Percentiles rank a stretch among this genome's conserved stretches.
Evolutionary conservation across 805 yeast genomes (phyloP).

Genomic region (Zygosaccharomyces kombuchaensis): DNA sequence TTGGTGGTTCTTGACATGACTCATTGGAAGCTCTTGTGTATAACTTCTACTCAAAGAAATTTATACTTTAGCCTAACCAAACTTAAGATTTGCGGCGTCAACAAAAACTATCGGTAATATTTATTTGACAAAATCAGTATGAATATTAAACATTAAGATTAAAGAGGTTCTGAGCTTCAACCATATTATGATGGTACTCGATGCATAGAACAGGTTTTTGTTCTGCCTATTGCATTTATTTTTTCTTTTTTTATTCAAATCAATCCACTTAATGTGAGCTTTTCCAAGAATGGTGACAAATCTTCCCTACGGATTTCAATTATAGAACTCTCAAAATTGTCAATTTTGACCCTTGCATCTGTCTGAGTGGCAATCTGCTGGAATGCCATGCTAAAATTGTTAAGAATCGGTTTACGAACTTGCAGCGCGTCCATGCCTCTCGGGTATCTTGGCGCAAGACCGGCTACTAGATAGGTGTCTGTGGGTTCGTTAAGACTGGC

Average conservation of each 20-base stretch:
- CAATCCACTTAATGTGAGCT: conserved; percentile 69
- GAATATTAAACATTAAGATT: neutral
- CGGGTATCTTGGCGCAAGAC: conserved; percentile 80
- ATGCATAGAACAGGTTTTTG: neutral
- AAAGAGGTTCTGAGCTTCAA: too few species aligned
- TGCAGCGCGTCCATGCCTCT: conserved; percentile 37
- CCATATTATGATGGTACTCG: neutral
- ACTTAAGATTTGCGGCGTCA: conserved; percentile 2
- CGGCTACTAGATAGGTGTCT: conserved; percentile 81
- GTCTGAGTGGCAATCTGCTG: conserved; percentile 80
- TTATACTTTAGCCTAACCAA: neutral
- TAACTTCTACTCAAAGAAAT: neutral
- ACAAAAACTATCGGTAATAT: neutral
- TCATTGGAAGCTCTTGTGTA: neutral
- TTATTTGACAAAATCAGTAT: neutral
- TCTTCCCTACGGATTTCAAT: conserved; percentile 89
- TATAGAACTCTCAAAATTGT: conserved; percentile 91
- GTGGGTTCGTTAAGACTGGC: conserved; percentile 73
- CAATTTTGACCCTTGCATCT: conserved; percentile 85
- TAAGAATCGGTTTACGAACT: conserved; percentile 48
- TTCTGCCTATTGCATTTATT: too few species aligned
- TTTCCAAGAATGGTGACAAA: conserved; percentile 79
- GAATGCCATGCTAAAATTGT: conserved; percentile 86
- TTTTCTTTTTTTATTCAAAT: conserved; percentile 23
- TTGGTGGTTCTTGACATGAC: conserved; percentile 2